Evolutionary conservation across 108 stramenopile genomes (phyloP).

Genomic region (Nitzschia sp.): DNA sequence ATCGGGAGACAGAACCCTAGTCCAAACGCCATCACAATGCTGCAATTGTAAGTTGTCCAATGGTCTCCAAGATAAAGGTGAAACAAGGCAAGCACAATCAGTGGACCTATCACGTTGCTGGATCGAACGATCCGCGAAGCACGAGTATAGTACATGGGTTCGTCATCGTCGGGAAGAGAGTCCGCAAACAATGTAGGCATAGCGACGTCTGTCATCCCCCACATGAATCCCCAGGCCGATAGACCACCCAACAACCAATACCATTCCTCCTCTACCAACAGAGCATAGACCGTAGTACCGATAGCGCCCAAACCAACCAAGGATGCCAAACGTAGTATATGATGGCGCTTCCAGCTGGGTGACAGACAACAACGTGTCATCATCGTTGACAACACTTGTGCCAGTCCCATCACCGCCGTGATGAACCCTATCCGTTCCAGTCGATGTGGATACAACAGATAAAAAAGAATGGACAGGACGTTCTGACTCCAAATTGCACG

Average conservation of each 20-base stretch:
- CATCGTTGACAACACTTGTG: constrained; percentile 15
- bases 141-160: constrained; percentile 18
- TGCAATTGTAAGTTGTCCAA: constrained; percentile 28
- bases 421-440: constrained; percentile 24
- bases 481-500: constrained; percentile 29
- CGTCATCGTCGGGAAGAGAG: constrained; percentile 43
- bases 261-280: not conserved
- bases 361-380: not conserved
- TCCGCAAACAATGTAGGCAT: constrained; percentile 58
- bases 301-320: constrained; percentile 2
- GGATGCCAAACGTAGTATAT: constrained; percentile 11
- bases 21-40: constrained; percentile 15
- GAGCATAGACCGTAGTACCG: constrained; percentile 1
- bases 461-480: constrained; percentile 16
- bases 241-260: constrained; percentile 35
- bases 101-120: constrained; percentile 12
- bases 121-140: constrained; percentile 8
- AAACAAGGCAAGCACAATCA: constrained; percentile 19
- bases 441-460: constrained; percentile 12
- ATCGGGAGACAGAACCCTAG: constrained; percentile 10
- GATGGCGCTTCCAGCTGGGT: not conserved
- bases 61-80: constrained; percentile 2
- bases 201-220: constrained; percentile 51
- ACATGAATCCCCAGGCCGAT: constrained; percentile 46
- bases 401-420: constrained; percentile 16